Evolutionary conservation across 2,329 filamentous ascomycete species (phyloP).

Genomic region (Beauveria caledonica): DNA sequence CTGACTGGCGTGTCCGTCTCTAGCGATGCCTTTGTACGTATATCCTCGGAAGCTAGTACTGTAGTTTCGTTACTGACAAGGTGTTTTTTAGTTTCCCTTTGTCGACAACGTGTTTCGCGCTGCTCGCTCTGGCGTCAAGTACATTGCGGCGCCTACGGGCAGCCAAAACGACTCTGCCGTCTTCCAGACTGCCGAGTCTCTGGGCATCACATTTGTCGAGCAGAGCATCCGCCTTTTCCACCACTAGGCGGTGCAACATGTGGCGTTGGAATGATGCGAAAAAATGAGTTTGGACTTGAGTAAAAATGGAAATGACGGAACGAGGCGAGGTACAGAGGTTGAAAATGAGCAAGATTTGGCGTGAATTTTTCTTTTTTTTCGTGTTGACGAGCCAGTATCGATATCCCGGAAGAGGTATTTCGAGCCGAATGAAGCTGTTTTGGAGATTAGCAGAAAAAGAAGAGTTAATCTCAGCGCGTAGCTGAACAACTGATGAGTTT

Average conservation of each 20-base stretch:
- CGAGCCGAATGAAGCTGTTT: neutral
- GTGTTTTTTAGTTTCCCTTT: constrained; percentile 71
- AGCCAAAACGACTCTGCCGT: constrained; percentile 79
- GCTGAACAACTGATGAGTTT: neutral
- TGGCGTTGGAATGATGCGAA: too few species aligned
- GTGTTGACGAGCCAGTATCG: neutral
- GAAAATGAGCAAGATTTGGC: neutral
- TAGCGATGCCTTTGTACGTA: constrained; percentile 87
- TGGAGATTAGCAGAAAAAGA: too few species aligned
- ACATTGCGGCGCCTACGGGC: constrained; percentile 86
- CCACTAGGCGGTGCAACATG: constrained; percentile 48
- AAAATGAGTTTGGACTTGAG: too few species aligned
- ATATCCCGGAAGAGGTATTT: neutral
- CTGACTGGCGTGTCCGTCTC: constrained; percentile 76
- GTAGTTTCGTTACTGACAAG: constrained; percentile 18
- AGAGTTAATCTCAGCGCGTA: neutral
- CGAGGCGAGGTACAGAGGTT: too few species aligned
- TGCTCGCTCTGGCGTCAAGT: constrained; percentile 82
- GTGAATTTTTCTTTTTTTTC: too few species aligned
- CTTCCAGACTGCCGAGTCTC: constrained; percentile 82
- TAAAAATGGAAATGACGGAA: neutral
- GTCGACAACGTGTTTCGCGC: constrained; percentile 96
- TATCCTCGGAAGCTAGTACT: neutral
- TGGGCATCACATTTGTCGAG: constrained; percentile 90
- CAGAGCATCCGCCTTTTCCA: constrained; percentile 93